A percentile compares a stretch with the other conserved stretches of the same genome.
Evolutionary conservation across 495 filamentous ascomycete species (phyloP).

Genomic region (Penicillium crystallinum): DNA sequence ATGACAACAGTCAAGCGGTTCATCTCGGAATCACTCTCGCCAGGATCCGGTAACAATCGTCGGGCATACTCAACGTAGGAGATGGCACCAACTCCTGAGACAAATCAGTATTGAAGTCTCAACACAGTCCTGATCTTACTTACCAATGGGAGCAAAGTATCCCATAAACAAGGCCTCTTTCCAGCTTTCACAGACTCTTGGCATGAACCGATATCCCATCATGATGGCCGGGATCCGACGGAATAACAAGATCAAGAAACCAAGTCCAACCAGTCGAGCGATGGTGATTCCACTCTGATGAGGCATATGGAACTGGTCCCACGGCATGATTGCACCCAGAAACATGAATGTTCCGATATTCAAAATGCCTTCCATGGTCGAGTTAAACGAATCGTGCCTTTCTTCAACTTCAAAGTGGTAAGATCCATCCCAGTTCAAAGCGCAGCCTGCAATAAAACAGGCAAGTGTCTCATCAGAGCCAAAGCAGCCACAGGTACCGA

Average conservation of each 20-base stretch:
- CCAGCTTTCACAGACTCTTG: constrained; percentile 31
- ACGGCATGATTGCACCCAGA: constrained; percentile 38
- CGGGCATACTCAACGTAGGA: constrained; percentile 48
- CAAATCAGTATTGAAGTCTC: constrained; percentile 1
- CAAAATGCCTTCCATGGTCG: constrained; percentile 28
- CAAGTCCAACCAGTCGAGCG: too few species aligned
- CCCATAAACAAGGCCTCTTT: constrained; percentile 40
- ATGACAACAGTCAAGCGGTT: constrained; percentile 13
- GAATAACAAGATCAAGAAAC: constrained; percentile 29
- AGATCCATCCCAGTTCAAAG: too few species aligned
- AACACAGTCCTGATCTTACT: neutral
- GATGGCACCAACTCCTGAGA: constrained; percentile 32
- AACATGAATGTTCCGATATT: constrained; percentile 44
- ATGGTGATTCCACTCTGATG: constrained; percentile 10
- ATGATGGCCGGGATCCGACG: constrained; percentile 36
- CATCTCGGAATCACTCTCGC: constrained; percentile 47
- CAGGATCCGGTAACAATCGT: constrained; percentile 47
- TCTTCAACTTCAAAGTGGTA: too few species aligned
- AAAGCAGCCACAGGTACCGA: too few species aligned
- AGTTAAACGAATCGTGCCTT: constrained; percentile 17
- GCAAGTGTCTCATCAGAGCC: too few species aligned
- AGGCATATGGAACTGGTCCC: constrained; percentile 29
- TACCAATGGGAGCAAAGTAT: constrained; percentile 39
- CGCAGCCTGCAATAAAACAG: too few species aligned
- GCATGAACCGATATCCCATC: constrained; percentile 36